These are phyloP conservation scores for Helicostylum pulchrum DNA, from an alignment of 192 early-diverging fungal genomes.

Conservation along the genomic window DNA sequence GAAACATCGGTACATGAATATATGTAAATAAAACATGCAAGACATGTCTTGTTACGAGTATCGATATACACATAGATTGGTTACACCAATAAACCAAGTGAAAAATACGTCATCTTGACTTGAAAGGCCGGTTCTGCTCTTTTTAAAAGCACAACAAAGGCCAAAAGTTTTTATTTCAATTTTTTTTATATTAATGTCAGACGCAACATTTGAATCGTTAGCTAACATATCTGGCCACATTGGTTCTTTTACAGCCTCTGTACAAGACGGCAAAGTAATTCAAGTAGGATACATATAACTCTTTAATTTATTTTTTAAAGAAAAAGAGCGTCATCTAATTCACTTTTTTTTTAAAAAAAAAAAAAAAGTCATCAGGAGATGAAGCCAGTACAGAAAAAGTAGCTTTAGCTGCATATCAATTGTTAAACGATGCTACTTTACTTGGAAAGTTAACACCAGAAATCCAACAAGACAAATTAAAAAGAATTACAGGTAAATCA, in stretches of 20 bases:
- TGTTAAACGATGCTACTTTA: slow-evolving; percentile 10
- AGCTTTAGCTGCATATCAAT: slow-evolving; percentile 15
- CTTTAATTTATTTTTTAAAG: background rate
- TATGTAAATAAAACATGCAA: too few species aligned
- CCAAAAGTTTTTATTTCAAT: background rate
- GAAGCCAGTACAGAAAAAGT: slow-evolving; percentile 4
- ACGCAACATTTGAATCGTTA: slow-evolving; percentile 12
- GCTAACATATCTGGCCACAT: slow-evolving; percentile 13
- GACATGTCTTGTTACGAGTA: too few species aligned
- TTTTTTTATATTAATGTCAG: slow-evolving; percentile 4
- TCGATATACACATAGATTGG: too few species aligned
- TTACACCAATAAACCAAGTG: too few species aligned
- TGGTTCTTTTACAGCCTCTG: slow-evolving; percentile 12
- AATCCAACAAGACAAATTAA: slow-evolving; percentile 14
- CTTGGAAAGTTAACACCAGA: slow-evolving; percentile 1
- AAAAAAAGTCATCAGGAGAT: background rate
- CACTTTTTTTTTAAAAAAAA: background rate
- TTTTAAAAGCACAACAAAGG: too few species aligned
- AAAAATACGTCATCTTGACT: too few species aligned
- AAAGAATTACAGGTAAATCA: slow-evolving; percentile 17
- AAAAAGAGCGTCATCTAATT: background rate
- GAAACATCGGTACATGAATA: too few species aligned
- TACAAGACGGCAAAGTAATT: slow-evolving; percentile 9
- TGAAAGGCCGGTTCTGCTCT: too few species aligned
- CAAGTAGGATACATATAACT: background rate